Evolutionary conservation across 495 filamentous ascomycete genomes (phyloP).

Genomic region (Aspergillus homomorphus): DNA sequence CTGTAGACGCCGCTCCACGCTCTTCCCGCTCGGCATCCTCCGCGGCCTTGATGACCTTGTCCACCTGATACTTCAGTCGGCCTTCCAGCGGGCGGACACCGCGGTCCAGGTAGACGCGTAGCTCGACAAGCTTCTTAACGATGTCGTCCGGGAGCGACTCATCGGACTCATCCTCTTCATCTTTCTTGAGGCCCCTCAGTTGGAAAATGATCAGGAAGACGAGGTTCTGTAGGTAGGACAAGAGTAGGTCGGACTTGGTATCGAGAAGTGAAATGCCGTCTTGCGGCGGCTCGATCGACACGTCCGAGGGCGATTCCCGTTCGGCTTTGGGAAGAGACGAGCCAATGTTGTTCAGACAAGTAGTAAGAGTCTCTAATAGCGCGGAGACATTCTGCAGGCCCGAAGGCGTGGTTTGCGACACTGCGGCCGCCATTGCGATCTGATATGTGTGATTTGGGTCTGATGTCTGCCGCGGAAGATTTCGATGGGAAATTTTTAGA

Average conservation of each 20-base stretch:
- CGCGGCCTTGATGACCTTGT: conserved; percentile 83
- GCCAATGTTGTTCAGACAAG: conserved; percentile 58
- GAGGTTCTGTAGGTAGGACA: conserved; percentile 93
- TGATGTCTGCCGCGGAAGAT: conserved; percentile 1
- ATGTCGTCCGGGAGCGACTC: conserved; percentile 53
- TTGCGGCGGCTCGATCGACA: conserved; percentile 59
- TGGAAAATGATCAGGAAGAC: conserved; percentile 86
- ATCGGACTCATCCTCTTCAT: conserved; percentile 26
- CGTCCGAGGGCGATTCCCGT: conserved; percentile 33
- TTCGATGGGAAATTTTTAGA: conserved; percentile 29
- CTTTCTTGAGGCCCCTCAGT: conserved; percentile 55
- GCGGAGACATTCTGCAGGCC: conserved; percentile 41
- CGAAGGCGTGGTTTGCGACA: conserved; percentile 20
- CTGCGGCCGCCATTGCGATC: conserved; percentile 28
- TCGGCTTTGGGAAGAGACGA: conserved; percentile 57
- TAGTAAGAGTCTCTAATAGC: conserved; percentile 60
- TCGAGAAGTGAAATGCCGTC: conserved; percentile 94
- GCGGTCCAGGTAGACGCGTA: conserved; percentile 84
- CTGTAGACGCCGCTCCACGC: conserved; percentile 22
- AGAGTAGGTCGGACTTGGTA: conserved; percentile 89
- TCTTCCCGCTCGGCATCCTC: conserved; percentile 62
- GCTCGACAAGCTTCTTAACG: conserved; percentile 77
- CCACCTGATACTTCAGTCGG: conserved; percentile 81
- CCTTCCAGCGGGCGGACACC: conserved; percentile 87
- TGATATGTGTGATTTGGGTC: conserved; percentile 11